Conservation (phyloP, 768 basidiomycete species). For the Leccinum rimulosum region DNA sequence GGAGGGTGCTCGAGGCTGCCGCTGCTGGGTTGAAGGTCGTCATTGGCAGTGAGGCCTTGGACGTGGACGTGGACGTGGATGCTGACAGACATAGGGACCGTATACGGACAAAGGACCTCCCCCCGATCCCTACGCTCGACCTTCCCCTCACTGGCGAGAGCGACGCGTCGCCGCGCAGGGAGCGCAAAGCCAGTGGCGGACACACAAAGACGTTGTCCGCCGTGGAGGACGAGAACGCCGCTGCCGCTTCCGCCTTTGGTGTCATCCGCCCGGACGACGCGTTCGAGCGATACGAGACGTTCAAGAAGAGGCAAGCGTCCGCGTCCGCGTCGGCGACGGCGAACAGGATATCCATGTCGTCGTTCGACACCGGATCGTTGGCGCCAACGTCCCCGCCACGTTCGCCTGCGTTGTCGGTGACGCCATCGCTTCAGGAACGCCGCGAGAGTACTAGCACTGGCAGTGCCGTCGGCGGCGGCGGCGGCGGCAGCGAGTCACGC, state of each 20-base stretch:
- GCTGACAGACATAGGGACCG: conserved; percentile 19
- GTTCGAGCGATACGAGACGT: conserved; percentile 87
- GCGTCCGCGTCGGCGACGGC: background rate
- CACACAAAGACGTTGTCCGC: background rate
- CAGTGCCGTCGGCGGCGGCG: background rate
- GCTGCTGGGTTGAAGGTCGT: conserved; percentile 66
- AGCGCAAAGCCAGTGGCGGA: background rate
- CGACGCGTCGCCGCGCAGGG: conserved; percentile 3
- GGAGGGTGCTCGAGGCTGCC: conserved; percentile 76
- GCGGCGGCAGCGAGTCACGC: conserved; percentile 30
- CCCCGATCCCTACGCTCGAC: conserved; percentile 42
- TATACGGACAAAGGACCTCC: conserved; percentile 48
- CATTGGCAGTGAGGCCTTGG: conserved; percentile 31
- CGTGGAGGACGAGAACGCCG: conserved; percentile 1
- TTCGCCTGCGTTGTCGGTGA: conserved; percentile 33
- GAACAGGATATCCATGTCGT: conserved; percentile 64
- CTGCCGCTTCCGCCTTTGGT: conserved; percentile 8
- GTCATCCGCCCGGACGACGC: conserved; percentile 66
- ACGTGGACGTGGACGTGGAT: background rate
- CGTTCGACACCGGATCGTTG: conserved; percentile 42
- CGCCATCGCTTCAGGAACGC: conserved; percentile 30
- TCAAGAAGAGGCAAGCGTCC: conserved; percentile 48
- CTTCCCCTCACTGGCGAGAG: conserved; percentile 3
- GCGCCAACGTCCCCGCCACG: conserved; percentile 40
- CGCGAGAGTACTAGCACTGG: conserved; percentile 4